Percentiles rank a stretch among this genome's conserved stretches.
These are phyloP conservation scores for Prunus yedoensis DNA, from an alignment of 331 rosid genomes.

Conservation along the genomic window DNA sequence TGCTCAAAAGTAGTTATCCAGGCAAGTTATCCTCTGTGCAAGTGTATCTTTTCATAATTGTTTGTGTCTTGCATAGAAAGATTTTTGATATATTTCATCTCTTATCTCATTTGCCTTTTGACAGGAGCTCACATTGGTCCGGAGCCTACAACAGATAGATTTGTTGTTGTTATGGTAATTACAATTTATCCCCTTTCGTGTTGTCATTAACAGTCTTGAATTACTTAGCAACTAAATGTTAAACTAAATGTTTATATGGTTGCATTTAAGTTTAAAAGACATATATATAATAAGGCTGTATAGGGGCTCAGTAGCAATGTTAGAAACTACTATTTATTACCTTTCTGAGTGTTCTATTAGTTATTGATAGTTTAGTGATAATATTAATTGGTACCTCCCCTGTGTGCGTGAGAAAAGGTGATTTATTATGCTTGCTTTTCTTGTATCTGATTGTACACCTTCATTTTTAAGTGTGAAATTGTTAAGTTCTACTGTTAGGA, in stretches of 20 bases:
- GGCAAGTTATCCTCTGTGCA: slow-evolving; percentile 43
- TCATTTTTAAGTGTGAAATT: too few relatives aligned
- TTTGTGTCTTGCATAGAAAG: neutral
- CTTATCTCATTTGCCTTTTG: slow-evolving; percentile 23
- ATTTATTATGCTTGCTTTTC: too few relatives aligned
- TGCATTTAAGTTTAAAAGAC: neutral
- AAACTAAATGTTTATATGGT: neutral
- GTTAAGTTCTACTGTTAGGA: too few relatives aligned
- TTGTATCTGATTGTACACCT: too few relatives aligned
- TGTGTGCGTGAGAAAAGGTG: too few relatives aligned
- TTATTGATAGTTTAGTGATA: too few relatives aligned
- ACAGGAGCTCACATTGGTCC: slow-evolving; percentile 99
- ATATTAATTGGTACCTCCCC: too few relatives aligned
- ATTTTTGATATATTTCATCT: neutral
- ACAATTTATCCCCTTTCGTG: slow-evolving; percentile 9
- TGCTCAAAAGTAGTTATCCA: slow-evolving; percentile 78
- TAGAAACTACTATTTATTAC: neutral
- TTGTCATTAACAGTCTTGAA: neutral
- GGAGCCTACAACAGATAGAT: slow-evolving; percentile 95
- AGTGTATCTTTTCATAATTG: neutral
- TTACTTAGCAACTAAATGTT: neutral
- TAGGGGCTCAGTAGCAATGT: neutral
- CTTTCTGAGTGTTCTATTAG: too few relatives aligned
- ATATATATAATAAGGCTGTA: neutral
- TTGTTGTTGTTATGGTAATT: slow-evolving; percentile 93